Evolutionary conservation across 441 rosid genomes (phyloP), one percentile per base, ranked within the genome.

Genomic region (Brassica balearica): DNA sequence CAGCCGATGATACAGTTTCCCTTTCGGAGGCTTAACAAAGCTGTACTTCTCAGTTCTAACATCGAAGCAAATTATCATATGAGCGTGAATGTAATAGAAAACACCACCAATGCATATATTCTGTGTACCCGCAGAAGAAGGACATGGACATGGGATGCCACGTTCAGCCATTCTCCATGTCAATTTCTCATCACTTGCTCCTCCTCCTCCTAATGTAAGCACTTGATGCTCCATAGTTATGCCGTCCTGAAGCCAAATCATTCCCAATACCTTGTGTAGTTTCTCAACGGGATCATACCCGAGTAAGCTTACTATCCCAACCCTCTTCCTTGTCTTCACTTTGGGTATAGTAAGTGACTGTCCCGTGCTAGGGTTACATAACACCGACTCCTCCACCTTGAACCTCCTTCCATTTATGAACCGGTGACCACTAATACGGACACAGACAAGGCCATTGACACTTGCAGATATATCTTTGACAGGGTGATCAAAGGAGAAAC

Each of bases 251-350:
- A 38, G 46, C 11, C 46, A 38, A 38, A 8, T 38, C 56, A 48
- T 48, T 12, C 56, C 56, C 56, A 48, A 48, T 4, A 48, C 56
- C 56, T 48, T 48, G 56, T 48, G 56, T n/a, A 48, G 56, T n/a
- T 48, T 48, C 56, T 48, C 56, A 48, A 48, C 56, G 2, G 56
- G 56, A 48, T 48, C 56, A n/a, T 48, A 48, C 56, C 56, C 56
- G 56, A 48, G 46, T 10, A 10, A 43, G 5, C 51, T 3, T 43
- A 48, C 55, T 48, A 48, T 12, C 55, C 55, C 15, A 48, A n/a
- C 15, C 55, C 55, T 48, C 55, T 48, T 48, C 55, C 55, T 48
- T 12, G 55, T 48, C 55, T 48, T 48, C 15, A 48, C 12, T 48
- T 1, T 48, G 6, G 55, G 55, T 48, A 48, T 12, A 48, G 55